These are phyloP conservation scores for Cercospora zeae-maydis DNA, from an alignment of 2,329 filamentous ascomycete species.

Conservation along the genomic window DNA sequence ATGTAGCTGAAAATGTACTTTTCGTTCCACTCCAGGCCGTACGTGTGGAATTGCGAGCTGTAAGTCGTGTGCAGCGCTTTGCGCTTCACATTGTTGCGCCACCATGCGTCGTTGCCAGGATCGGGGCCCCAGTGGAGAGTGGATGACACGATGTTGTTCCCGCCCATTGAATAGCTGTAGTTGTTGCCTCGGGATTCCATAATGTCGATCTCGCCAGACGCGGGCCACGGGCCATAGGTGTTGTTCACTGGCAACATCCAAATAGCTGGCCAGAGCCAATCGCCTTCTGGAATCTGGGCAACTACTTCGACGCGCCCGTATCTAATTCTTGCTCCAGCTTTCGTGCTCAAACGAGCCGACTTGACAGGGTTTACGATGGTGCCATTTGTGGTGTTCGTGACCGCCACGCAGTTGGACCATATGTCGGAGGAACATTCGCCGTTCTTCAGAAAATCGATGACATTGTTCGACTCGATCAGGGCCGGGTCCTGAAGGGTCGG, in stretches of 20 bases:
- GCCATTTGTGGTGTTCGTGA: constrained; percentile 73
- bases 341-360: constrained; percentile 75
- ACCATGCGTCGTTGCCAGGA: constrained; percentile 70
- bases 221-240: constrained; percentile 73
- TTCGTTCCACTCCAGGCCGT: constrained; percentile 79
- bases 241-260: constrained; percentile 77
- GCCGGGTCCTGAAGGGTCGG: constrained; percentile 70
- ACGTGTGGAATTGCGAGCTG: constrained; percentile 66
- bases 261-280: constrained; percentile 91
- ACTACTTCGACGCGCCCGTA: constrained; percentile 79
- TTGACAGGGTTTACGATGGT: constrained; percentile 73
- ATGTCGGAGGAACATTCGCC: constrained; percentile 64
- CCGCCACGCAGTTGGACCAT: constrained; percentile 61
- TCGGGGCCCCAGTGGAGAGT: constrained; percentile 80
- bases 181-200: constrained; percentile 79
- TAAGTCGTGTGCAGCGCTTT: constrained; percentile 72
- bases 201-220: constrained; percentile 81
- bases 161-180: constrained; percentile 69
- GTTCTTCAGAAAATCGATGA: constrained; percentile 64
- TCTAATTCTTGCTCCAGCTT: constrained; percentile 65
- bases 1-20: constrained; percentile 87
- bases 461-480: constrained; percentile 62
- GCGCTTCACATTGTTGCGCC: constrained; percentile 76
- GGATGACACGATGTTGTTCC: constrained; percentile 76
- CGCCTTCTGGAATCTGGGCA: constrained; percentile 70